Evolutionary conservation across 2,329 filamentous ascomycete species (phyloP).

Genomic region (Penicillium sp.): DNA sequence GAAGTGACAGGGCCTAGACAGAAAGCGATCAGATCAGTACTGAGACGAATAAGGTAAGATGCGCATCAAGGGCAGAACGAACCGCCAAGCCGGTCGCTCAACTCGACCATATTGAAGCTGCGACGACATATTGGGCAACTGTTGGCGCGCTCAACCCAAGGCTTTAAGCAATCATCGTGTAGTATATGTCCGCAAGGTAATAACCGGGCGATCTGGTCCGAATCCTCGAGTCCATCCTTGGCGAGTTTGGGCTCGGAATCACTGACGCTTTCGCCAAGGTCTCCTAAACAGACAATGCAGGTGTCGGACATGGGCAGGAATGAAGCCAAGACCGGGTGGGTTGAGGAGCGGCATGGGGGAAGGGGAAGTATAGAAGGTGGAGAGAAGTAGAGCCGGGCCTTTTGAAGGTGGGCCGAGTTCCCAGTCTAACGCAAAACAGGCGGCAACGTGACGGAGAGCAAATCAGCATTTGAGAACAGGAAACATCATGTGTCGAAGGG

Average conservation of each 20-base stretch:
- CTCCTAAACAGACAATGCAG: constrained; percentile 67
- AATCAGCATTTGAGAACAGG: constrained; percentile 21
- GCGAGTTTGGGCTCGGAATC: constrained; percentile 40
- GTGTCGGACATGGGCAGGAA: constrained; percentile 55
- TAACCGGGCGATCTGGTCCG: constrained; percentile 54
- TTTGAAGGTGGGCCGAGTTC: constrained; percentile 39
- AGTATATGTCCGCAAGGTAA: constrained; percentile 82
- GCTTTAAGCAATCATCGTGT: constrained; percentile 85
- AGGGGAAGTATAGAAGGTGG: constrained; percentile 25
- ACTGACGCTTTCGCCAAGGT: constrained; percentile 56
- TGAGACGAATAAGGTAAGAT: neutral
- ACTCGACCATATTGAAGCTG: constrained; percentile 81
- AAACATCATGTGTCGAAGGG: neutral
- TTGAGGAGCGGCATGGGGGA: constrained; percentile 24
- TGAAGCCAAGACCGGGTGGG: constrained; percentile 16
- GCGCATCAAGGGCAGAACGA: constrained; percentile 35
- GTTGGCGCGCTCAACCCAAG: constrained; percentile 95
- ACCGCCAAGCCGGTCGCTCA: constrained; percentile 76
- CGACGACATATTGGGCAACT: constrained; percentile 96
- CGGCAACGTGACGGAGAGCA: constrained; percentile 34
- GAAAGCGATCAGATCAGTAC: neutral
- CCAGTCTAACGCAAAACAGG: constrained; percentile 37
- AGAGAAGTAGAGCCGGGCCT: constrained; percentile 32
- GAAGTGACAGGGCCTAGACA: constrained; percentile 50
- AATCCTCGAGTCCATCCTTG: constrained; percentile 38